These are phyloP conservation scores for Sphagnum fallax DNA, from an alignment of 228 moss, liverwort and hornwort genomes.

Conservation along the genomic window DNA sequence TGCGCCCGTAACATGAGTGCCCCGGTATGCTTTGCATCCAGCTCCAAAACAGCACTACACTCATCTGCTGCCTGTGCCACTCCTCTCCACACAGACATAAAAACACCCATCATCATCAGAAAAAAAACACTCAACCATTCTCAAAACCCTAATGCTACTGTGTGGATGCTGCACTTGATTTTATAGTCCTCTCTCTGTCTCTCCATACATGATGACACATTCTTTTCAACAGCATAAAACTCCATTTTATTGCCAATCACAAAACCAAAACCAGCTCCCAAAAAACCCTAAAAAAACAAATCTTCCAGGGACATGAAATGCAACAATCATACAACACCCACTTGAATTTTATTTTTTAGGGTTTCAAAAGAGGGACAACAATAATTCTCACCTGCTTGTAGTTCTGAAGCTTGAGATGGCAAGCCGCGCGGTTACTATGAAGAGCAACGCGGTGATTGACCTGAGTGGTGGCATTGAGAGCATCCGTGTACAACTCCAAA, in stretches of 20 bases:
- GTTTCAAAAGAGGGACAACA: background rate
- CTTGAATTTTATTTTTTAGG: background rate
- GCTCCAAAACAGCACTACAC: constrained; percentile 51
- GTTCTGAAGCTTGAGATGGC: constrained; percentile 43
- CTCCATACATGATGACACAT: no score
- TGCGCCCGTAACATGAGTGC: constrained; percentile 52
- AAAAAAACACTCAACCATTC: background rate
- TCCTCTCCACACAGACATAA: background rate
- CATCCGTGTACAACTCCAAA: constrained; percentile 40
- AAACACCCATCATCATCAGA: background rate
- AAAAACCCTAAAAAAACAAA: no score
- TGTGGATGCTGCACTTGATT: background rate
- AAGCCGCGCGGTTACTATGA: constrained; percentile 57
- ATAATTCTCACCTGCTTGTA: constrained; percentile 32
- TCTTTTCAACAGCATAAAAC: no score
- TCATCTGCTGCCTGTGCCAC: constrained; percentile 44
- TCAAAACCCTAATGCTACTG: no score
- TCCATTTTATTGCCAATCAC: no score
- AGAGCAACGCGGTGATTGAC: constrained; percentile 36
- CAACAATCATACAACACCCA: background rate
- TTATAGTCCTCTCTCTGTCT: no score
- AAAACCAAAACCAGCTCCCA: no score
- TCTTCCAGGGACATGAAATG: background rate
- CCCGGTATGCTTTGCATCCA: constrained; percentile 52
- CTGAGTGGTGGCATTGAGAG: constrained; percentile 33